These are phyloP conservation scores for Durio zibethinus DNA, from an alignment of 345 rosid species.

Conservation along the genomic window DNA sequence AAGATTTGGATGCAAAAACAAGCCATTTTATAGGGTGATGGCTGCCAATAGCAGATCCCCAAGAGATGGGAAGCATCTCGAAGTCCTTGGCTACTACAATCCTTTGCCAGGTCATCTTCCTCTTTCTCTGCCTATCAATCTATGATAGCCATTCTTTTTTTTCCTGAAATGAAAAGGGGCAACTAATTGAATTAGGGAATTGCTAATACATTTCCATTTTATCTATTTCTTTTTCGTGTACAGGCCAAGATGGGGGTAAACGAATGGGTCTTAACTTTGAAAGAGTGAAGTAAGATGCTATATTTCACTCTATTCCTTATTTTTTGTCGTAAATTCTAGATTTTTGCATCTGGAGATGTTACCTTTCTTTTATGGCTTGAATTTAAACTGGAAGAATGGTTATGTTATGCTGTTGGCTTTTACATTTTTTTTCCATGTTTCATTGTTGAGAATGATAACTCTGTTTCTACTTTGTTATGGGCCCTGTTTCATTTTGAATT, in stretches of 20 bases:
- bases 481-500: neutral
- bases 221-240: constrained; percentile 18
- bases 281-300: constrained; percentile 68
- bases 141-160: neutral
- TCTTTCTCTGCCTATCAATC: neutral
- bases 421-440: neutral
- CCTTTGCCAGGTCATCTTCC: constrained; percentile 59
- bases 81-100: constrained; percentile 72
- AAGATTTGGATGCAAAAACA: constrained; percentile 70
- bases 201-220: neutral
- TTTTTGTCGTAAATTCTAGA: neutral
- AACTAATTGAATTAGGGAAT: neutral
- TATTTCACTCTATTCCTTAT: neutral
- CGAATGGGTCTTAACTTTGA: constrained; percentile 91
- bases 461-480: neutral
- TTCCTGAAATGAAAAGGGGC: neutral
- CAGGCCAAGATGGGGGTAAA: constrained; percentile 93
- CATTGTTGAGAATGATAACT: neutral
- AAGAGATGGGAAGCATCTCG: constrained; percentile 83
- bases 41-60: constrained; percentile 82
- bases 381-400: neutral
- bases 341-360: neutral
- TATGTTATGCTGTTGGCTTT: neutral
- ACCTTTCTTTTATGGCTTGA: neutral
- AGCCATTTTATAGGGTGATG: constrained; percentile 74